Base-by-base conservation (phyloP, 345 rosid genomes). In the Pistacia integerrima region DNA sequence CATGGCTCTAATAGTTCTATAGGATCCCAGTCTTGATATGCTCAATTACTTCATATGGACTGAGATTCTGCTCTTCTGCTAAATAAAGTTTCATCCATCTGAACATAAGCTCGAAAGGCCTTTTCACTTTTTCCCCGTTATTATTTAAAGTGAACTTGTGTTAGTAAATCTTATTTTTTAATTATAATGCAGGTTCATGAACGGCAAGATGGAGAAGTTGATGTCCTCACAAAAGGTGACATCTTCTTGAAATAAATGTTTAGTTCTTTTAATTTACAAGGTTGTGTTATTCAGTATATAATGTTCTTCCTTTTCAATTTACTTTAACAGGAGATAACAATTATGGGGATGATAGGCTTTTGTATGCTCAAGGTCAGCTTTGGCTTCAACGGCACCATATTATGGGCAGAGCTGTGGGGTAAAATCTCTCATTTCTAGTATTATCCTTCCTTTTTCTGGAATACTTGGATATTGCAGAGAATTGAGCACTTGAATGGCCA, bases 381-480 rank as follows among this genome's bases (percentile, higher is more conserved):
- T 97, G 98, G 97, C 93, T 94, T 79, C 90, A 94, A 74, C 84
- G 87, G 74, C 88, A 91, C 63, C 94, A 91, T 78, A 92, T 96
- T 61, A 90, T 94, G 95, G 97, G 98, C 54, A 83, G 98, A 77
- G 99, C 96, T 68, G 92, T 91, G 11, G 99, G 97, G 97, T 93
- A 90, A 82, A 52, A 55, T 61, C 60, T 61, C 69, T 51, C 17
- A 55, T 61, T 56, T 61, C 71, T 38, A 25, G 22, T 22, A 48
- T 51, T 63, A 51, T 66, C 36, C 25, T 44, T 64, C 36, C 54
- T 0, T 38, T 58, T 49, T 57, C 18, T 35, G 54, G 55, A 11
- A 7, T 30, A 51, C 41, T 61, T 33, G 20, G 16, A 52, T 51
- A n/a, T 33, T 46, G 13, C 3, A 1, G 9, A 1, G 30, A 56